Evolutionary conservation across 192 early-diverging fungal genomes (phyloP), one percentile per base, ranked within the genome.

Genomic region (Bifiguratus adelaidae): DNA sequence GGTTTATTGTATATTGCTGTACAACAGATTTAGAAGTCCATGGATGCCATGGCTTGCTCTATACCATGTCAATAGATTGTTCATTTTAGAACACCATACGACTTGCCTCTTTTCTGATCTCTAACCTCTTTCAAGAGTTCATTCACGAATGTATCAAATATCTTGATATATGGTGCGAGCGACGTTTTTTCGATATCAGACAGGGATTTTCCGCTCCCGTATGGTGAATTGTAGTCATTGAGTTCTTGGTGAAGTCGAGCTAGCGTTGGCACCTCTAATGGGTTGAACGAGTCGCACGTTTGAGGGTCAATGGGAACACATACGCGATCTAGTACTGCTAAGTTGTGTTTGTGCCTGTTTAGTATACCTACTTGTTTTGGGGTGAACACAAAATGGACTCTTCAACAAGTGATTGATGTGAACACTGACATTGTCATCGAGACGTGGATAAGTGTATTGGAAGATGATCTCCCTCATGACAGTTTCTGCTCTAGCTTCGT

Each of bases 301-400:
- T 77, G 72, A 2, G 78, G 71, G 23, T 70, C 63, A 48, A 98
- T 96, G 2, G 95, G 95, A n/a, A 95, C 86, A 68, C 92, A 96
- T 9, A 98, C 89, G 21, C 82, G 72, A 21, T 80, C 85, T 88
- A 48, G 7, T 2, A 21, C 5, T 15, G 37, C 22, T 7, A 15
- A 5, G 13, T 20, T 40, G 37, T 15, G 15, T 20, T 5, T 15
- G 5, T 15, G 13, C 7, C 1, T 11, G 5, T 20, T 7, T 13
- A 34, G 11, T 34, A 40, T 40, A 40, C 52, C 54, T 70, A 78
- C 92, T 86, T 7, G 92, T 94, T 58, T 86, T 89, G 16, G 95
- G 95, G 53, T 98, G 95, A 18, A 95, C 83, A 66, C 92, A 98
- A 60, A 98, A 96, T 5, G 95, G 95, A 53, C 82, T 81, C 60